Evolutionary conservation across 1,284 basidiomycete species (phyloP), one percentile per base, ranked within the genome.

Genomic region (Boletus smithii): DNA sequence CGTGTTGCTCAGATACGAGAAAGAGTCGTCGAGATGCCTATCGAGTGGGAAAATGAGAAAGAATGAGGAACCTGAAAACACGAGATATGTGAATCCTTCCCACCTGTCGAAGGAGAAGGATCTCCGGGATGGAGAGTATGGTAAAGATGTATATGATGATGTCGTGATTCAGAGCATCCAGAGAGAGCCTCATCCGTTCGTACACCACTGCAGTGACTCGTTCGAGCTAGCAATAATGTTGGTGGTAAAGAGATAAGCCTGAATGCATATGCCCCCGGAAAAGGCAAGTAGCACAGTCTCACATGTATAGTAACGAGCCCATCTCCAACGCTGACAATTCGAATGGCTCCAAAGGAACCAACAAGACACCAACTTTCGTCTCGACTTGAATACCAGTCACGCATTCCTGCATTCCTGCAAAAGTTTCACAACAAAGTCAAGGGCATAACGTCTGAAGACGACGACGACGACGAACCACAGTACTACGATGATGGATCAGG

Each of bases 321-420:
- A n/a, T n/a, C n/a, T n/a, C n/a, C n/a, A n/a, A n/a, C n/a, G n/a
- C n/a, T 14, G n/a, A 31, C 42, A 23, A n/a, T 30, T 33, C 20
- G 18, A 26, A 82, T 80, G 77, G 67, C 75, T 26, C 69, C 80
- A n/a, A 80, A 73, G 62, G 83, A 85, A 59, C 83, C 76, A n/a
- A 83, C 76, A n/a, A 71, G 75, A 34, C 72, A 77, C 27, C 84
- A 86, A 53, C 70, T 86, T 39, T 85, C 83, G 11, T 80, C 83
- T 5, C 73, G 77, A 35, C 72, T 86, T 24, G 66, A 79, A 8
- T 86, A 85, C 59, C 70, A 72, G 48, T 60, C 66, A 0, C 68
- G 70, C 18, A 76, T 73, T 0, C 84, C 83, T 2, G 66, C 73
- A 0, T 86, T 86, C 59, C 68, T 86, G 9, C 76, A 74, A 49